A percentile compares a stretch with the other conserved stretches of the same genome.
Conservation (phyloP, 2,329 filamentous ascomycete genomes). For the Zasmidium citrigriseum region DNA sequence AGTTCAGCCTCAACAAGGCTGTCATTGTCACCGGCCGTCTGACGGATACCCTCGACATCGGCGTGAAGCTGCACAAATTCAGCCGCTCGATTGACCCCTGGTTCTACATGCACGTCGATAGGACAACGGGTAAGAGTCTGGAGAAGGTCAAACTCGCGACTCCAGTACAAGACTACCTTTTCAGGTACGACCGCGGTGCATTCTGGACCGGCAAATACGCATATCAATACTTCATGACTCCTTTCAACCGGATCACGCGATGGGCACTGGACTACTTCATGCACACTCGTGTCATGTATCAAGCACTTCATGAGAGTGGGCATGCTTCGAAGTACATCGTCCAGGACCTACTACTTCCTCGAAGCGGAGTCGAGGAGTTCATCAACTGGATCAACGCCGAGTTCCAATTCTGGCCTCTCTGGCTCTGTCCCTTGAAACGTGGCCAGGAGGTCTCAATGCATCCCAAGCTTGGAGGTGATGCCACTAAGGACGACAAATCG, state of each 20-base stretch:
- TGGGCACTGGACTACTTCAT: slow-evolving; percentile 62
- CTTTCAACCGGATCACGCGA: slow-evolving; percentile 60
- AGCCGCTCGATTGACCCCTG: slow-evolving; percentile 65
- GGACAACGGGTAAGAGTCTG: slow-evolving; percentile 22
- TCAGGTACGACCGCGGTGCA: slow-evolving; percentile 64
- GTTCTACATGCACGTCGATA: slow-evolving; percentile 70
- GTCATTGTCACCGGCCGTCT: slow-evolving; percentile 45
- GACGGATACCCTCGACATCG: slow-evolving; percentile 33
- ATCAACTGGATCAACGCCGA: slow-evolving; percentile 52
- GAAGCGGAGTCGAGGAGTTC: slow-evolving; percentile 53
- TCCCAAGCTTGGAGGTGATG: slow-evolving; percentile 15
- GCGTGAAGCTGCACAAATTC: slow-evolving; percentile 47
- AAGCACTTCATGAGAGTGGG: slow-evolving; percentile 59
- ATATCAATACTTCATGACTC: slow-evolving; percentile 61
- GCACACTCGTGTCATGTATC: slow-evolving; percentile 63
- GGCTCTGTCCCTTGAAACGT: slow-evolving; percentile 56
- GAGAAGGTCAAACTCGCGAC: slow-evolving; percentile 31
- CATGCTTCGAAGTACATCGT: slow-evolving; percentile 60
- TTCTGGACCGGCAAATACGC: slow-evolving; percentile 66
- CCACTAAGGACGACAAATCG: slow-evolving; percentile 10
- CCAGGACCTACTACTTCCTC: slow-evolving; percentile 64
- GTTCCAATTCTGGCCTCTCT: slow-evolving; percentile 57
- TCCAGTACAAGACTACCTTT: slow-evolving; percentile 56
- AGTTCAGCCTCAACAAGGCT: slow-evolving; percentile 46
- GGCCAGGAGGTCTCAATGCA: slow-evolving; percentile 20